Conservation (phyloP, 2,329 filamentous ascomycete species). For the Phialocephala subalpina region DNA sequence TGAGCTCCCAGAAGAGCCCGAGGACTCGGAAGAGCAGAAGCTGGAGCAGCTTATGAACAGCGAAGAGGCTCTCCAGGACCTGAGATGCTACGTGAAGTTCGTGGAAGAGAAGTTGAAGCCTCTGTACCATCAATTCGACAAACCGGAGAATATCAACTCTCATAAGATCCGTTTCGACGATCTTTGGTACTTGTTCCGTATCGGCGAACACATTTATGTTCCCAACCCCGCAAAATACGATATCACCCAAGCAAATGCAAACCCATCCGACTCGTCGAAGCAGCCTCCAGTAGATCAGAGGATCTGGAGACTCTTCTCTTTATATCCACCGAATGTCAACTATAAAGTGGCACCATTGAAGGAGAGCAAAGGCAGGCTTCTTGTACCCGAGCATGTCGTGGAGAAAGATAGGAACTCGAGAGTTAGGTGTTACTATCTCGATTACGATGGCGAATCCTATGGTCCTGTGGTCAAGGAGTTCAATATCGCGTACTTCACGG, state of each 20-base stretch:
- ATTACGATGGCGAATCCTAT: constrained; percentile 20
- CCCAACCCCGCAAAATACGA: neutral
- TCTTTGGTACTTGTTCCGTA: neutral
- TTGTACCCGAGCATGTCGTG: neutral
- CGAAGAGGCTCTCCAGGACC: neutral
- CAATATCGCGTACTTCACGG: constrained; percentile 17
- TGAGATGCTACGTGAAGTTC: neutral
- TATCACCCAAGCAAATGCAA: neutral
- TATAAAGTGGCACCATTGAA: neutral
- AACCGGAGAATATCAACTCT: neutral
- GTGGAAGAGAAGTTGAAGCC: neutral
- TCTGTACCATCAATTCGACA: constrained; percentile 1
- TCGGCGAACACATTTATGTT: constrained; percentile 1
- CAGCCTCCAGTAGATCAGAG: neutral
- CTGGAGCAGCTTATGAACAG: constrained; percentile 1
- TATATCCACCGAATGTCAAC: neutral
- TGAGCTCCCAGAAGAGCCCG: neutral
- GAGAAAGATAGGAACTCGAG: neutral
- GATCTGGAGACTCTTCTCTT: constrained; percentile 3
- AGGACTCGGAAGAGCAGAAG: neutral
- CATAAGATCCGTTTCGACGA: constrained; percentile 7
- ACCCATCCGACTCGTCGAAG: neutral
- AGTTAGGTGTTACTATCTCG: constrained; percentile 20
- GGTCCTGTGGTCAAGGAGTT: constrained; percentile 12
- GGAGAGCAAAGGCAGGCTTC: neutral